phyloP scores from a whole-genome alignment of 2,329 filamentous ascomycete species.

The Dichotomopilus funicola region DNA sequence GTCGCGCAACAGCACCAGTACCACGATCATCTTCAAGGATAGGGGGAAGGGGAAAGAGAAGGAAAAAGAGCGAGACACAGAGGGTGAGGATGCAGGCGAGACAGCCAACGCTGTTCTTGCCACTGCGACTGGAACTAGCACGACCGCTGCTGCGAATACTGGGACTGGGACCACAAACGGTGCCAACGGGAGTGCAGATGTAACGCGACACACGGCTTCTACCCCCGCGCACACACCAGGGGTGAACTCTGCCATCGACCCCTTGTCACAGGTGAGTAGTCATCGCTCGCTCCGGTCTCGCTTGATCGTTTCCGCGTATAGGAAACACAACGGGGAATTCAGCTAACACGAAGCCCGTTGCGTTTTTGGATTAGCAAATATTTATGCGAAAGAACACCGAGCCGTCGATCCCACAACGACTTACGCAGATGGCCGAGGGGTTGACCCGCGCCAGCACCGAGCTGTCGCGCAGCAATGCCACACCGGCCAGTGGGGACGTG shows the following conservation, averaged over 20 bases:
- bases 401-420: constrained; percentile 48
- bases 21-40: constrained; percentile 5
- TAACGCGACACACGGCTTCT: constrained; percentile 3
- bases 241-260: constrained; percentile 20
- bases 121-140: constrained; percentile 1
- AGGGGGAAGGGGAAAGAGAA: constrained; percentile 9
- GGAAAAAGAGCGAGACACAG: constrained; percentile 9
- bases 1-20: constrained; percentile 15
- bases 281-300: not conserved
- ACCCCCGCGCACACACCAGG: constrained; percentile 9
- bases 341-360: not conserved
- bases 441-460: constrained; percentile 38
- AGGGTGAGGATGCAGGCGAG: constrained; percentile 13
- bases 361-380: constrained; percentile 44
- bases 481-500: constrained; percentile 31
- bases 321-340: not conserved
- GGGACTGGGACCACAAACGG: constrained; percentile 5
- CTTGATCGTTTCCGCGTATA: not conserved
- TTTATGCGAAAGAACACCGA: constrained; percentile 62
- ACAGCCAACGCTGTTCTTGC: constrained; percentile 4
- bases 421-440: constrained; percentile 36
- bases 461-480: constrained; percentile 32
- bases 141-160: constrained; percentile 3
- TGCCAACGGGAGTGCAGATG: constrained; percentile 8
- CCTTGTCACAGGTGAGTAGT: constrained; percentile 23